Evolutionary conservation across 2,329 filamentous ascomycete species (phyloP), one percentile per base, ranked within the genome.

Genomic region (Cordyceps cicadae): DNA sequence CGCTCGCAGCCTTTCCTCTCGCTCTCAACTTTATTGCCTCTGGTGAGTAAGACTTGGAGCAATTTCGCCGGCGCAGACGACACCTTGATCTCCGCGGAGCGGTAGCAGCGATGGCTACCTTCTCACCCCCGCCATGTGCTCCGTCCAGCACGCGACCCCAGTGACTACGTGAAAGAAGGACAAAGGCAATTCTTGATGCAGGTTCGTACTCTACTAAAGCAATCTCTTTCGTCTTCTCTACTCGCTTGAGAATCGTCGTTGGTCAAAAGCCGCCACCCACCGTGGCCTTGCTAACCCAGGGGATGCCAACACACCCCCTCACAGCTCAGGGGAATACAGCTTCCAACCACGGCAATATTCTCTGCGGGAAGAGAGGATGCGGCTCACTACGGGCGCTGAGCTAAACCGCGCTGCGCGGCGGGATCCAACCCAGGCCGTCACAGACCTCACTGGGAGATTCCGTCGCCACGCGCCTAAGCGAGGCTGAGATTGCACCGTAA

Each of bases 401-500:
- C 86, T 75, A 76, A 80, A 73, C 72, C 74, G 74, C 71, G 74
- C 72, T 61, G 63, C 65, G 67, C 32, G 45, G 29, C 65, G 64
- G 66, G 74, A 82, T 86, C 81, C 80, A 85, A 79, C 83, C 80
- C 72, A 32, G 9, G 49, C 53, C 39, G 48, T 21, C 19, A 19
- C 29, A 6, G 32, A 56, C 7, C 14, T 62, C 45, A 32, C 66
- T 70, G 63, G 75, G 75, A 79, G 77, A 79, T 75, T 71, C 63
- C 52, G 58, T 59, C 66, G 62, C 68, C 21, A 77, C 66, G 50
- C 69, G 72, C 76, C 45, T 41, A 19, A 70, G 84, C 78, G 83
- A 92, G 84, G 90, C 90, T 93, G 90, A 94, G 90, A 93, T 87
- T 87, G 88, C 85, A 94, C 90, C 89, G 90, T 92, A 80, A 88